Base-by-base conservation (phyloP, 1,284 basidiomycete species). In the Ceratobasidium sp. region DNA sequence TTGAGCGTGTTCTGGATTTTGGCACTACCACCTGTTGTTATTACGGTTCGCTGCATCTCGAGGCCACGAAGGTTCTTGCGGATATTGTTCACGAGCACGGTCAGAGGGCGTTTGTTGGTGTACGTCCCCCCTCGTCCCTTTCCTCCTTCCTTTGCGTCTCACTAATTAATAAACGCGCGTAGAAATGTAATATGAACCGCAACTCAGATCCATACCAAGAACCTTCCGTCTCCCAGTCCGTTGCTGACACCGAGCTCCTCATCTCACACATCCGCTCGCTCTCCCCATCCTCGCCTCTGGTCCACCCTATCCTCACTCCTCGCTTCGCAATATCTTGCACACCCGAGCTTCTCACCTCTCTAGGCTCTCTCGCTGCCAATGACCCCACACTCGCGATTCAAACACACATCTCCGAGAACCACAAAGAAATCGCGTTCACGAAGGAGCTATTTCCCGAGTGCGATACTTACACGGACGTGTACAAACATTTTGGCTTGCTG, bases 171-270 rank as follows among this genome's bases (percentile, higher is more conserved):
- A 27, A 24, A 60, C 53, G 11, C 62, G 66, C 62, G 78, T 73
- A 94, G 92, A 94, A 97, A 91, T 98, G 97, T 83, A 96, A 95
- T 84, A 98, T 99, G 96, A 88, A 98, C 84, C 87, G 91, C 27
- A 87, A 96, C 80, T 87, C 85, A 53, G 90, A 93, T 0, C 82
- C 86, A 14, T 98, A 97, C 82, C 82, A 91, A 78, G 96, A 98
- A 82, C 80, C 85, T 2, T 90, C 89, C 3, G 81, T 85, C 29
- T 82, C 86, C 47, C 82, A 82, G 17, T 94, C 93, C 9, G 79
- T 95, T 3, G 78, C 80, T 0, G 86, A 87, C 56, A 96, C 95
- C 0, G 81, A 85, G 69, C 83, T 85, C n/a, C 86, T 96, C 54
- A 90, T 98, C 77, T 78, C 84, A 0, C 84, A 95, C 82, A 92